Evolutionary conservation across 202 grass and related monocot genomes (phyloP).

Genomic region (Panicum virgatum): DNA sequence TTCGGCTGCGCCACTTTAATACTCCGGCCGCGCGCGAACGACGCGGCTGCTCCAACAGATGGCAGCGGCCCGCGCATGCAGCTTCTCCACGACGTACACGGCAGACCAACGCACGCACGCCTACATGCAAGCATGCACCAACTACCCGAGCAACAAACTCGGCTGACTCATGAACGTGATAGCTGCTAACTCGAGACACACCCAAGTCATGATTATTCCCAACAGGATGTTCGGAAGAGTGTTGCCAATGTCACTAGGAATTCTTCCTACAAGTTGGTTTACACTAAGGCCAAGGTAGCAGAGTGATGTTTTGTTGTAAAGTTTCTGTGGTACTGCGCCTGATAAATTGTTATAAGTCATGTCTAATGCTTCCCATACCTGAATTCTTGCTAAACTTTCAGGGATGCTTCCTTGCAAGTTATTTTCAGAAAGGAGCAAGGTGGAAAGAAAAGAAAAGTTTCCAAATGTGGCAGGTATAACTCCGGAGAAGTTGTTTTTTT

Average conservation of each 20-base stretch:
- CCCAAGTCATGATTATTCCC: too few species aligned
- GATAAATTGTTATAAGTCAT: conserved; percentile 24
- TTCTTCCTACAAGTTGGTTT: conserved; percentile 21
- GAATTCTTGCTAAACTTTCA: background rate
- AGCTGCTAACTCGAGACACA: too few species aligned
- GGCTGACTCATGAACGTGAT: too few species aligned
- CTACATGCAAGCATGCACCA: too few species aligned
- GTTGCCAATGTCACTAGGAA: conserved; percentile 33
- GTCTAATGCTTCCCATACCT: background rate
- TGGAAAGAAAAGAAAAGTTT: background rate
- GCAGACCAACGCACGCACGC: too few species aligned
- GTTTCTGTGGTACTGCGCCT: conserved; percentile 23
- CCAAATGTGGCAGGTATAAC: background rate
- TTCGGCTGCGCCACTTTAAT: too few species aligned
- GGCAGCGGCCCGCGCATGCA: too few species aligned
- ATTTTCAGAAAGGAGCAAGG: background rate
- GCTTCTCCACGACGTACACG: too few species aligned
- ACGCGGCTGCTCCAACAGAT: too few species aligned
- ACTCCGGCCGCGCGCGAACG: too few species aligned
- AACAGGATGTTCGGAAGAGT: conserved; percentile 43
- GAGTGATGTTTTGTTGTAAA: conserved; percentile 24
- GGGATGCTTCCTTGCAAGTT: conserved; percentile 35
- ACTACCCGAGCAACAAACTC: too few species aligned
- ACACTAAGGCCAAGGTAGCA: conserved; percentile 7
- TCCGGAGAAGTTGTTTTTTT: background rate